Evolutionary conservation across 2,329 filamentous ascomycete genomes (phyloP).

Genomic region (Cercospora zeae-maydis): DNA sequence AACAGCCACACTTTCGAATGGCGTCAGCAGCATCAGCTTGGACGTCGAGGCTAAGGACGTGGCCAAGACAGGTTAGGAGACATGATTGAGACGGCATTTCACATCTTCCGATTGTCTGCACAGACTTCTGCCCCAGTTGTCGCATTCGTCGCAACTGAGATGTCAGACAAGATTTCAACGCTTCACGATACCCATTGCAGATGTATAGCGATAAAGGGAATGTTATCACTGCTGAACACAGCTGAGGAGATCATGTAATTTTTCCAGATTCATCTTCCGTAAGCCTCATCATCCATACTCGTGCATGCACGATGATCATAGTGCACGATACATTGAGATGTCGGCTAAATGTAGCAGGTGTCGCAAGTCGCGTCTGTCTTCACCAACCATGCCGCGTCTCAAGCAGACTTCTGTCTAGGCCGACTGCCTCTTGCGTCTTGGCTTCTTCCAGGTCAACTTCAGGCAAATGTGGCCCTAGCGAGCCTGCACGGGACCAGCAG

Average conservation of each 20-base stretch:
- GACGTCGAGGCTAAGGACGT: constrained; percentile 24
- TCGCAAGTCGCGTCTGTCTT: background rate
- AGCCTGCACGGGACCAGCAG: background rate
- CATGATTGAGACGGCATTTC: background rate
- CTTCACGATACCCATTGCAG: background rate
- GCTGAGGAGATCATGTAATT: background rate
- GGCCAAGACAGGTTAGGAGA: constrained; percentile 20
- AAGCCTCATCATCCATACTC: background rate
- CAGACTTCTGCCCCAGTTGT: background rate
- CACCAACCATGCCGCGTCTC: background rate
- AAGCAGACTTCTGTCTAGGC: background rate
- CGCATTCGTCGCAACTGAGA: background rate
- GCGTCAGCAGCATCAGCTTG: constrained; percentile 25
- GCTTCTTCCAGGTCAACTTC: background rate
- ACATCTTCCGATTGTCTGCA: background rate
- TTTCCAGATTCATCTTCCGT: background rate
- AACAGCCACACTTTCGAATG: constrained; percentile 18
- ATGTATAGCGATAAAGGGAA: background rate
- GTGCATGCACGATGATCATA: background rate
- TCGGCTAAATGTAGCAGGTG: background rate
- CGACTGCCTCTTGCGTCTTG: background rate
- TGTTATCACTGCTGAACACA: background rate
- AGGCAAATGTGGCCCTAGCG: background rate
- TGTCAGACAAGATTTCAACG: background rate
- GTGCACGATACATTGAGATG: background rate